Percentiles rank a stretch among this genome's conserved stretches.
phyloP scores from a whole-genome alignment of 78 protist species.

The Emiliania huxleyi region DNA sequence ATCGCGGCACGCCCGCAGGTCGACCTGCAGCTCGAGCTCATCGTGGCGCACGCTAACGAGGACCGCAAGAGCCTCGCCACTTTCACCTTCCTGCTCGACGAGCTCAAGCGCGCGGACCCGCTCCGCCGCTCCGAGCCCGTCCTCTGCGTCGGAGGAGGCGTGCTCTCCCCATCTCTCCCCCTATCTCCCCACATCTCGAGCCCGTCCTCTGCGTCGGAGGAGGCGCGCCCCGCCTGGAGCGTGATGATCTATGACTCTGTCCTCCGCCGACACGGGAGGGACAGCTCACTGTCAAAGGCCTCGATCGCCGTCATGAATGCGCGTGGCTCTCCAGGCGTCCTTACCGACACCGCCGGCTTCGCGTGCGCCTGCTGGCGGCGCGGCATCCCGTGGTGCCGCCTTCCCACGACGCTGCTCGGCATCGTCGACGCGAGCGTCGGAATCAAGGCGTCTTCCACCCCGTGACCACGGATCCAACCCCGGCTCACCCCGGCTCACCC shows the following conservation, averaged over 20 bases:
- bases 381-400: constrained; percentile 35
- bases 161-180: too few species aligned
- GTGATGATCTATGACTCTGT: too few species aligned
- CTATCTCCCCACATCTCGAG: too few species aligned
- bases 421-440: constrained; percentile 22
- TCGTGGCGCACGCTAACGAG: neutral
- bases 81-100: neutral
- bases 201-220: too few species aligned
- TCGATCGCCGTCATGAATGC: too few species aligned
- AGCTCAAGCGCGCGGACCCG: constrained; percentile 13
- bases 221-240: too few species aligned
- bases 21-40: neutral
- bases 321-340: too few species aligned
- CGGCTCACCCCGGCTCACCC: too few species aligned
- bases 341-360: constrained; percentile 11
- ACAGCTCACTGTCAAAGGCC: too few species aligned
- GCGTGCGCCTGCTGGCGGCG: constrained; percentile 28
- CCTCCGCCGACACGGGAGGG: too few species aligned
- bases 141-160: constrained; percentile 11
- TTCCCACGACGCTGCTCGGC: constrained; percentile 22
- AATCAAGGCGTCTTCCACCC: neutral
- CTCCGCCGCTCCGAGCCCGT: constrained; percentile 31
- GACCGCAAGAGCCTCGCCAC: neutral
- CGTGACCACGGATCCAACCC: too few species aligned
- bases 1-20: too few species aligned